These are phyloP conservation scores for Nakazawaea holstii DNA, from an alignment of 805 yeast species.

Conservation along the genomic window DNA sequence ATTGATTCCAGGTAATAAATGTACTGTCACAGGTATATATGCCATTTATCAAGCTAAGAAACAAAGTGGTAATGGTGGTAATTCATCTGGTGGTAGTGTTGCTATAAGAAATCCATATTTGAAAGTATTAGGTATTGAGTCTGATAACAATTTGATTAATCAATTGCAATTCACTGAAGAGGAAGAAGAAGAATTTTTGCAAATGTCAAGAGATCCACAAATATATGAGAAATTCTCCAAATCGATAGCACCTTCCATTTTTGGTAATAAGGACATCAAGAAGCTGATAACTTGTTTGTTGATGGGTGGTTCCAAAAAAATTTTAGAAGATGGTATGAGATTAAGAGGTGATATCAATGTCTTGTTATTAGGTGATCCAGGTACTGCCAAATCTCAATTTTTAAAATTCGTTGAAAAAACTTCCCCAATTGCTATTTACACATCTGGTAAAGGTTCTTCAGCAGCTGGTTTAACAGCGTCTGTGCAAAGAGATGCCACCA, in stretches of 20 bases:
- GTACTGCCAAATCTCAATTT: slow-evolving; percentile 96
- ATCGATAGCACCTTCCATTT: slow-evolving; percentile 95
- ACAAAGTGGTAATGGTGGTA: slow-evolving; percentile 37
- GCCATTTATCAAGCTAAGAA: slow-evolving; percentile 80
- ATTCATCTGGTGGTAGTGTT: slow-evolving; percentile 45
- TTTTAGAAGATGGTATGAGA: slow-evolving; percentile 93
- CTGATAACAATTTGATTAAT: slow-evolving; percentile 63
- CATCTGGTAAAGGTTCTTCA: slow-evolving; percentile 98
- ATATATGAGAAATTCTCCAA: slow-evolving; percentile 79
- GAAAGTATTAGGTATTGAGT: slow-evolving; percentile 78
- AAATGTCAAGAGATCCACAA: slow-evolving; percentile 76
- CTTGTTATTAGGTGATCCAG: slow-evolving; percentile 92
- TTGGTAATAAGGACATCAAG: slow-evolving; percentile 89
- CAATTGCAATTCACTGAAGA: slow-evolving; percentile 71
- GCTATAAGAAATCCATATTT: slow-evolving; percentile 93
- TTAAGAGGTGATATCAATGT: slow-evolving; percentile 97
- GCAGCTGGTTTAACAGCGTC: slow-evolving; percentile 99
- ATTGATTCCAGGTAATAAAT: slow-evolving; percentile 93
- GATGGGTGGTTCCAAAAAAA: slow-evolving; percentile 90
- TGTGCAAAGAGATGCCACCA: slow-evolving; percentile 84
- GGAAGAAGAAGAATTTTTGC: slow-evolving; percentile 88
- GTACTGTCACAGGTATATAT: slow-evolving; percentile 87
- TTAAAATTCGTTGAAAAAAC: slow-evolving; percentile 93
- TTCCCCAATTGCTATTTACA: slow-evolving; percentile 90
- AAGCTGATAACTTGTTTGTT: slow-evolving; percentile 88